phyloP scores from a whole-genome alignment of 164 flowering plant genomes.

The Tinospora cordifolia region DNA sequence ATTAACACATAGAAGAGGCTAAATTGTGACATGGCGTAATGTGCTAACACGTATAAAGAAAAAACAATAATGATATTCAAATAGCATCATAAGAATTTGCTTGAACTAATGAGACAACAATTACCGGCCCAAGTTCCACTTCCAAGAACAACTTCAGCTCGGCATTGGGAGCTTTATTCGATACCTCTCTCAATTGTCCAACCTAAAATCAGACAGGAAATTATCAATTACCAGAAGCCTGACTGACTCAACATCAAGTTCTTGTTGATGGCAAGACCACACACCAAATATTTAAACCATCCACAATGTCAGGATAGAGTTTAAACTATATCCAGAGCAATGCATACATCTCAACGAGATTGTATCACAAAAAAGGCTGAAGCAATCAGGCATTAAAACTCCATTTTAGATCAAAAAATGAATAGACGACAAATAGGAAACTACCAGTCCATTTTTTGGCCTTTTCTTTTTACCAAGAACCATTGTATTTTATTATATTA shows the following conservation, averaged over 20 bases:
- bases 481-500: too few relatives aligned
- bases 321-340: background rate
- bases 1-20: background rate
- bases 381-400: background rate
- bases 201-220: slow-evolving; percentile 37
- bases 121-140: slow-evolving; percentile 58
- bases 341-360: background rate
- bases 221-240: background rate
- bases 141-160: slow-evolving; percentile 71
- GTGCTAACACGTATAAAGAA: too few relatives aligned
- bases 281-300: background rate
- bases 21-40: too few relatives aligned
- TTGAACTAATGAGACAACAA: background rate
- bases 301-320: background rate
- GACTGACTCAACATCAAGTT: background rate
- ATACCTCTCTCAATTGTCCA: slow-evolving; percentile 65
- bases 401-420: too few relatives aligned
- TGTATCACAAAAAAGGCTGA: background rate
- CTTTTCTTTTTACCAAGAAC: too few relatives aligned
- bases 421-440: too few relatives aligned
- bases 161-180: slow-evolving; percentile 56
- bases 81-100: background rate
- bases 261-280: background rate
- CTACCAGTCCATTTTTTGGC: too few relatives aligned
- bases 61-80: too few relatives aligned